Percentiles rank a stretch among this genome's conserved stretches.
These are phyloP conservation scores for Collybia nuda DNA, from an alignment of 768 basidiomycete species.

Conservation along the genomic window DNA sequence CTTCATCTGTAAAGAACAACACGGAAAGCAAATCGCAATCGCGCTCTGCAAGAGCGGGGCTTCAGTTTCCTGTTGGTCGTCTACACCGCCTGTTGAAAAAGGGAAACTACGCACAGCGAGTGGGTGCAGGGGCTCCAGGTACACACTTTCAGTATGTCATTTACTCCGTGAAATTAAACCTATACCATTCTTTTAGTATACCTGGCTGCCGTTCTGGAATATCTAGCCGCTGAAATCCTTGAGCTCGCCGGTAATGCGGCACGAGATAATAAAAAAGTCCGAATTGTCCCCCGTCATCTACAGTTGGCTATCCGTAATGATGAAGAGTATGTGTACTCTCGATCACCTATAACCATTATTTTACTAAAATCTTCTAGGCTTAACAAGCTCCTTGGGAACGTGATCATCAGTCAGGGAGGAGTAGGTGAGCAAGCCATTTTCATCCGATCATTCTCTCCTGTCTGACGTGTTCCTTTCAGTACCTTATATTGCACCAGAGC, in stretches of 20 bases:
- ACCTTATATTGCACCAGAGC: slow-evolving; percentile 19
- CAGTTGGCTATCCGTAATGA: slow-evolving; percentile 82
- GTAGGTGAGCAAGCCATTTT: slow-evolving; percentile 62
- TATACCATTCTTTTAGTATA: slow-evolving; percentile 49
- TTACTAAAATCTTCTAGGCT: slow-evolving; percentile 30
- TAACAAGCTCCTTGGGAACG: slow-evolving; percentile 56
- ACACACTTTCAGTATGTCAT: slow-evolving; percentile 12
- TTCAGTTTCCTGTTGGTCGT: slow-evolving; percentile 81
- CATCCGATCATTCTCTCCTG: slow-evolving; percentile 19
- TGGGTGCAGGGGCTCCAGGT: slow-evolving; percentile 72
- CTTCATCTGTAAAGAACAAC: slow-evolving; percentile 31
- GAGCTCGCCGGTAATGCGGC: slow-evolving; percentile 83
- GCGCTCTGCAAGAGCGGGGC: slow-evolving; percentile 63
- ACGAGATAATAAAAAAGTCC: slow-evolving; percentile 78
- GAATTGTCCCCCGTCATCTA: slow-evolving; percentile 82
- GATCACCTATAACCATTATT: not conserved
- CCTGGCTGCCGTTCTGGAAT: slow-evolving; percentile 84
- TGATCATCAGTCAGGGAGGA: slow-evolving; percentile 78
- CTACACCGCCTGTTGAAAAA: slow-evolving; percentile 77
- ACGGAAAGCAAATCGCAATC: slow-evolving; percentile 59
- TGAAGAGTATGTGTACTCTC: slow-evolving; percentile 46
- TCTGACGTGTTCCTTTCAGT: slow-evolving; percentile 10
- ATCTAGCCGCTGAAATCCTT: slow-evolving; percentile 83
- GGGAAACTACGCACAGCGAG: slow-evolving; percentile 70
- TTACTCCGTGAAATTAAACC: not conserved